These are phyloP conservation scores for Colletotrichum sp. DNA, from an alignment of 2,329 filamentous ascomycete species.

Conservation along the genomic window DNA sequence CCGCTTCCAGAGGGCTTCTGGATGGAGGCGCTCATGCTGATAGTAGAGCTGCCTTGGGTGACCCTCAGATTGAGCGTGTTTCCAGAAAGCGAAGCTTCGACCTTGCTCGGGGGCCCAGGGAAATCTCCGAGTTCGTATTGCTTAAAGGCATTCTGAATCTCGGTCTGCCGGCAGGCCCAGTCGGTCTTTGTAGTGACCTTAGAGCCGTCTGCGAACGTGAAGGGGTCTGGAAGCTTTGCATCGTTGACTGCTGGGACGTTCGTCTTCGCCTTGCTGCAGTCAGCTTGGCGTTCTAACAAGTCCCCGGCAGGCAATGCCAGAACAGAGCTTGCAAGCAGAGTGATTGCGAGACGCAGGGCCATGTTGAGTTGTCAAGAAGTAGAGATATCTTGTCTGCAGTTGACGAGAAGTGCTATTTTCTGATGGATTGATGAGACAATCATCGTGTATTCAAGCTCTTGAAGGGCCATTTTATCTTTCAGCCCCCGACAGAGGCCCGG, in stretches of 20 bases:
- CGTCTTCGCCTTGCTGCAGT: slow-evolving; percentile 35
- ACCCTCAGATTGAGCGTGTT: slow-evolving; percentile 48
- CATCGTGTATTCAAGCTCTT: not conserved
- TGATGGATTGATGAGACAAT: not conserved
- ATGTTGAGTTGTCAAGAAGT: not conserved
- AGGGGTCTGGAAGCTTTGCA: slow-evolving; percentile 52
- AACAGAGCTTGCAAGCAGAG: slow-evolving; percentile 36
- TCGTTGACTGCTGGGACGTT: slow-evolving; percentile 39
- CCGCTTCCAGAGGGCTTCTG: slow-evolving; percentile 42
- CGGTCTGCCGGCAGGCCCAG: slow-evolving; percentile 52
- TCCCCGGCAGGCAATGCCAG: slow-evolving; percentile 36
- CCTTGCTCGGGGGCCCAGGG: slow-evolving; percentile 48
- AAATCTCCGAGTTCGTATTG: slow-evolving; percentile 56
- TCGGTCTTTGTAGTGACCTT: slow-evolving; percentile 49
- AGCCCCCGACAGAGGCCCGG: not conserved
- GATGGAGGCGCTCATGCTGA: slow-evolving; percentile 49
- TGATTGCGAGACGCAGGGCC: not conserved
- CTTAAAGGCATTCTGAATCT: slow-evolving; percentile 53
- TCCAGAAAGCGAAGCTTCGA: slow-evolving; percentile 49
- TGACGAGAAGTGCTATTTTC: not conserved
- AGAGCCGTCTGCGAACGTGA: slow-evolving; percentile 46
- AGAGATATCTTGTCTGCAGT: not conserved
- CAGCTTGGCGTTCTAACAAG: slow-evolving; percentile 39
- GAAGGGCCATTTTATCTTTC: not conserved
- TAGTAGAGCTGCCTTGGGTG: slow-evolving; percentile 47